Evolutionary conservation across 768 basidiomycete species (phyloP).

Genomic region (Mycena galericulata): DNA sequence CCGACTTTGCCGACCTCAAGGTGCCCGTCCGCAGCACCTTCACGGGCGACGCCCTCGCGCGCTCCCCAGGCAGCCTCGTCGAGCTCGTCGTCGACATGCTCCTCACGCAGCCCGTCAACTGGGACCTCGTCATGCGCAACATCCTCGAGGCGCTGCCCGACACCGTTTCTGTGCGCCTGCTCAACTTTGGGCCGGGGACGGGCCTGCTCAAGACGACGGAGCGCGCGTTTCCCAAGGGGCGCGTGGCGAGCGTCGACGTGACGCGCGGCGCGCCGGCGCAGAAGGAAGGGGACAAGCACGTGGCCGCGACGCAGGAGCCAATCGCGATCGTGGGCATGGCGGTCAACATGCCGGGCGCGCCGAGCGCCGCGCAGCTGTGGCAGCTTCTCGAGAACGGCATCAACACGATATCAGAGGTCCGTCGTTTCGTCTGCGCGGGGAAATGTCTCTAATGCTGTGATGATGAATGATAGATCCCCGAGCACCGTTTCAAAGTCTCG

Average conservation of each 20-base stretch:
- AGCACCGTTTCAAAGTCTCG: conserved; percentile 63
- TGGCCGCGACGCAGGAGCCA: conserved; percentile 54
- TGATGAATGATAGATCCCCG: conserved; percentile 75
- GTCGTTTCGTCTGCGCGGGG: conserved; percentile 19
- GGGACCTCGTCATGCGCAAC: conserved; percentile 56
- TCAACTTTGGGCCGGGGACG: conserved; percentile 54
- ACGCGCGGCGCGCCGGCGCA: too few species aligned
- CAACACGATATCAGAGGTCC: conserved; percentile 69
- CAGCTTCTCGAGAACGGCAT: conserved; percentile 65
- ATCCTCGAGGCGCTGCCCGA: conserved; percentile 18
- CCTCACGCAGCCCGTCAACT: conserved; percentile 63
- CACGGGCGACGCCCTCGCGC: conserved; percentile 51
- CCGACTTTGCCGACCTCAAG: conserved; percentile 58
- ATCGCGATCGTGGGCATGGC: conserved; percentile 84
- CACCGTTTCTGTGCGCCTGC: conserved; percentile 12
- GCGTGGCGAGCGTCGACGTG: conserved; percentile 29
- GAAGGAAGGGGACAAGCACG: background rate
- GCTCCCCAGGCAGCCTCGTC: conserved; percentile 47
- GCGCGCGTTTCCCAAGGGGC: conserved; percentile 23
- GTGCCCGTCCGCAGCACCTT: conserved; percentile 61
- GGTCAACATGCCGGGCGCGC: conserved; percentile 67
- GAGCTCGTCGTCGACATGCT: conserved; percentile 62
- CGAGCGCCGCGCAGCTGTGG: conserved; percentile 64
- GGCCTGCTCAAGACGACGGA: conserved; percentile 36
- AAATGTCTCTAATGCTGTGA: background rate